phyloP scores from a whole-genome alignment of 2,329 filamentous ascomycete genomes.

The Paraphaeosphaeria sporulosa region DNA sequence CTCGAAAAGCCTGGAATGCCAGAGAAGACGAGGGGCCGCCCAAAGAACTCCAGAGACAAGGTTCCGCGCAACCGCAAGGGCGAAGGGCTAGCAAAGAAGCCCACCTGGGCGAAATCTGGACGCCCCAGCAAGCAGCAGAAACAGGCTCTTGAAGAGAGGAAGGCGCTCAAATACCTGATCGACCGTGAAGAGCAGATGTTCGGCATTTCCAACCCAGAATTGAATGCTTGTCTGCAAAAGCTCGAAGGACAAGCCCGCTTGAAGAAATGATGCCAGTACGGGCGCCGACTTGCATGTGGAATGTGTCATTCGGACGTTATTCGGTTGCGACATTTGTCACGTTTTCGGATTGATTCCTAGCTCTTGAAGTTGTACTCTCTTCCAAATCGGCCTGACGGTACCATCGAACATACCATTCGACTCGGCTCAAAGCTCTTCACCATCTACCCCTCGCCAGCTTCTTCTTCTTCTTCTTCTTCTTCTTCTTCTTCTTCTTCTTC shows the following conservation, averaged over 20 bases:
- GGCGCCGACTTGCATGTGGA: background rate
- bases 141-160: background rate
- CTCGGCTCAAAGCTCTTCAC: background rate
- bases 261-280: background rate
- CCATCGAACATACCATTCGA: too few species aligned
- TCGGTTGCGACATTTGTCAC: background rate
- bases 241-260: background rate
- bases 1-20: background rate
- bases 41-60: background rate
- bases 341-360: background rate
- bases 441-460: background rate
- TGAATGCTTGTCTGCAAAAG: background rate
- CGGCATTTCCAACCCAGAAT: too few species aligned
- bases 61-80: background rate
- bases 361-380: background rate
- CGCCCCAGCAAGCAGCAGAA: background rate
- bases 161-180: too few species aligned
- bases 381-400: background rate
- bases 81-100: background rate
- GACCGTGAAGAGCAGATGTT: too few species aligned
- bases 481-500: slow-evolving; percentile 8
- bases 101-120: background rate
- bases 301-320: background rate
- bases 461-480: background rate
- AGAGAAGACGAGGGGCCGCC: background rate